Evolutionary conservation across 2,329 filamentous ascomycete species (phyloP).

Genomic region (Phaeosphaeriaceae sp.): DNA sequence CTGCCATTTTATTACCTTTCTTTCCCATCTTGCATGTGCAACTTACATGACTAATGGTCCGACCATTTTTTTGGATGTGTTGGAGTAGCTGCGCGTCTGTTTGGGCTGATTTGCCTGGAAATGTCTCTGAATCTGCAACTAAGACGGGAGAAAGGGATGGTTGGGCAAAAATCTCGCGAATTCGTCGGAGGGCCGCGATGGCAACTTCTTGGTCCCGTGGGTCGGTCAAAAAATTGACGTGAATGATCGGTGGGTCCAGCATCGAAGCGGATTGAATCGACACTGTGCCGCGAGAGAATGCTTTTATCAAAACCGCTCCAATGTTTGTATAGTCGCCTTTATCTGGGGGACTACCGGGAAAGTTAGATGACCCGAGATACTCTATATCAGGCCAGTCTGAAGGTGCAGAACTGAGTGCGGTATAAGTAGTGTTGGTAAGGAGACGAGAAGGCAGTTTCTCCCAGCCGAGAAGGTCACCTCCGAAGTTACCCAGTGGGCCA

Average conservation of each 20-base stretch:
- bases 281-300: conserved; percentile 44
- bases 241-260: conserved; percentile 34
- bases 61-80: conserved; percentile 15
- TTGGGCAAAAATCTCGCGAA: conserved; percentile 28
- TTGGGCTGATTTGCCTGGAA: conserved; percentile 21
- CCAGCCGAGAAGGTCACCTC: conserved; percentile 22
- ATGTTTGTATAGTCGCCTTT: conserved; percentile 38
- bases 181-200: conserved; percentile 34
- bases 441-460: conserved; percentile 25
- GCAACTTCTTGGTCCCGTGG: conserved; percentile 37
- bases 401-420: conserved; percentile 7
- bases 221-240: conserved; percentile 40
- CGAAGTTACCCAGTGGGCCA: conserved; percentile 17
- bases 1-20: conserved; percentile 33
- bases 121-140: conserved; percentile 23
- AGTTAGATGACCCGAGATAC: conserved; percentile 14
- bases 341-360: conserved; percentile 24
- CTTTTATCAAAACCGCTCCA: conserved; percentile 33
- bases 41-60: conserved; percentile 29
- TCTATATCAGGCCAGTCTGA: conserved; percentile 31
- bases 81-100: conserved; percentile 30
- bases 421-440: conserved; percentile 14
- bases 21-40: conserved; percentile 41
- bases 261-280: conserved; percentile 34
- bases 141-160: conserved; percentile 13